phyloP scores from a whole-genome alignment of 805 yeast species.

The Pichia ethanolica region DNA sequence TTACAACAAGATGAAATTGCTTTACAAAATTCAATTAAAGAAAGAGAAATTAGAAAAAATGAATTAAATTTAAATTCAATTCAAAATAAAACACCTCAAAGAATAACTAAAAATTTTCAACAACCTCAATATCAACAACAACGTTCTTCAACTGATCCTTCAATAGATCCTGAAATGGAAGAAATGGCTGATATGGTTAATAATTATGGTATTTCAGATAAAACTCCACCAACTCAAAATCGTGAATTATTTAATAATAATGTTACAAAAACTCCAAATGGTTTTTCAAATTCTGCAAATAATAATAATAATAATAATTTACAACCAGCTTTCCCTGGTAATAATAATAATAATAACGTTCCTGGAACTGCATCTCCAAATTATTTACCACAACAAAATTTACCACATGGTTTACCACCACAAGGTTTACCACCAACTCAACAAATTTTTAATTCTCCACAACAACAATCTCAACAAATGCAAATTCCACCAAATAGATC shows the following conservation, averaged over 20 bases:
- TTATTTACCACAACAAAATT: conserved; percentile 22
- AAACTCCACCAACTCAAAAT: conserved; percentile 15
- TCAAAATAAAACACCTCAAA: conserved; percentile 2
- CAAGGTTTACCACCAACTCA: conserved; percentile 29
- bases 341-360: conserved; percentile 1
- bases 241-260: conserved; percentile 3
- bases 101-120: conserved; percentile 3
- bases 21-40: conserved; percentile 23
- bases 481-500: conserved; percentile 7
- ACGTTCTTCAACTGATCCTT: conserved; percentile 14
- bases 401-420: conserved; percentile 29
- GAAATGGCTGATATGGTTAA: conserved; percentile 28
- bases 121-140: conserved; percentile 6
- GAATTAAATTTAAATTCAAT: neutral
- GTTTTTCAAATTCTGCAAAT: neutral
- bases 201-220: conserved; percentile 22
- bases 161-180: conserved; percentile 24
- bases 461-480: conserved; percentile 8
- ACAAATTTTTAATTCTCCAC: conserved; percentile 20
- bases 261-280: conserved; percentile 14
- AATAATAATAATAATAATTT: conserved; percentile 8
- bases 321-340: conserved; percentile 15
- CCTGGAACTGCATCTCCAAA: conserved; percentile 24
- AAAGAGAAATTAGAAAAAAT: conserved; percentile 18
- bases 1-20: conserved; percentile 21